Conservation (phyloP, 441 rosid species). For the Raphanus hybrid region DNA sequence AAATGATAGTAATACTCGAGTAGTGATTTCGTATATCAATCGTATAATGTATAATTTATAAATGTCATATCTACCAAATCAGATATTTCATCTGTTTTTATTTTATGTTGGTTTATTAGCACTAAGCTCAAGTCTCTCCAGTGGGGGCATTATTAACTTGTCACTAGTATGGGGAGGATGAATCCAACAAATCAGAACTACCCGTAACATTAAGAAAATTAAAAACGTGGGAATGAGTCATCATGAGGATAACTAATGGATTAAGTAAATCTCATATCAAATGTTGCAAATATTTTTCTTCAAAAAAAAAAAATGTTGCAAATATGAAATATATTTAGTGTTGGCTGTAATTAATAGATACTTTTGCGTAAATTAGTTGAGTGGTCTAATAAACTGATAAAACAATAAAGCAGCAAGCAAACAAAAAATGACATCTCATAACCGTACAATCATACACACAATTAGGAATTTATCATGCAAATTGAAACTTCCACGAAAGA, state of each 20-base stretch:
- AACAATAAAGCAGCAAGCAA: conserved; percentile 22
- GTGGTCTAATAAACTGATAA: conserved; percentile 16
- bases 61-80: not conserved
- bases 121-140: not conserved
- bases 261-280: conserved; percentile 16
- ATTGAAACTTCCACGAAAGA: too few relatives aligned
- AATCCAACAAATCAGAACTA: conserved; percentile 6
- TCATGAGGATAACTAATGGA: not conserved
- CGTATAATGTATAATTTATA: not conserved
- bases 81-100: not conserved
- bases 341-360: not conserved
- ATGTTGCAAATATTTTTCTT: not conserved
- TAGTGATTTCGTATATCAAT: not conserved
- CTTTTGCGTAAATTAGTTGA: conserved; percentile 1
- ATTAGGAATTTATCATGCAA: too few relatives aligned
- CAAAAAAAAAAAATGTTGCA: not conserved
- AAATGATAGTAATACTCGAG: not conserved
- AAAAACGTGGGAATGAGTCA: not conserved
- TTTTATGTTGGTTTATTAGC: conserved; percentile 2
- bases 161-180: not conserved
- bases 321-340: not conserved
- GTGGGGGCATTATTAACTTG: not conserved
- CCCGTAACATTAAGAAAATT: not conserved
- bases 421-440: conserved; percentile 36
- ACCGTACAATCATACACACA: conserved; percentile 23